Evolutionary conservation across 306 rosid genomes (phyloP).

Genomic region (Trifolium dubium): DNA sequence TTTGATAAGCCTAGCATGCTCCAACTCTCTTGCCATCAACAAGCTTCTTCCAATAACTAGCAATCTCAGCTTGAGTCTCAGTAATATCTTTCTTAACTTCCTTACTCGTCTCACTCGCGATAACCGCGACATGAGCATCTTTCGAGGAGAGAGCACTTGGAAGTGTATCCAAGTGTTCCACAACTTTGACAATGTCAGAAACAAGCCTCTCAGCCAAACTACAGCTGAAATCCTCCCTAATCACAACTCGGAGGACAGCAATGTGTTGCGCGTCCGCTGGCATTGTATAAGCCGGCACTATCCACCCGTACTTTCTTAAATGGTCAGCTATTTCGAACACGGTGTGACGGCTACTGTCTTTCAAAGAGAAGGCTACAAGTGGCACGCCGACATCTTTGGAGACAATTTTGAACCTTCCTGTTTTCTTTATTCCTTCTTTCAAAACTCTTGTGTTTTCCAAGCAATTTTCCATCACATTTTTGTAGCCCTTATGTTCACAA

Average conservation of each 20-base stretch:
- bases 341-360: slow-evolving; percentile 73
- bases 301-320: slow-evolving; percentile 76
- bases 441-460: slow-evolving; percentile 56
- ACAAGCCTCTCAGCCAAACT: slow-evolving; percentile 75
- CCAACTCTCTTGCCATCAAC: slow-evolving; percentile 64
- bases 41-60: slow-evolving; percentile 58
- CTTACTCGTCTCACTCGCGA: slow-evolving; percentile 45
- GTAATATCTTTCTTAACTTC: slow-evolving; percentile 48
- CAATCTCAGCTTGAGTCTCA: slow-evolving; percentile 51
- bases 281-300: slow-evolving; percentile 93
- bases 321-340: slow-evolving; percentile 79
- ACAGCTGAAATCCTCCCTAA: slow-evolving; percentile 89
- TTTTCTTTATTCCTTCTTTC: slow-evolving; percentile 64
- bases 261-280: slow-evolving; percentile 70
- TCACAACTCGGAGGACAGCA: slow-evolving; percentile 79
- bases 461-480: slow-evolving; percentile 80
- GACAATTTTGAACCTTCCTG: slow-evolving; percentile 65
- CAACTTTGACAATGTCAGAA: slow-evolving; percentile 66
- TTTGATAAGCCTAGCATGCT: slow-evolving; percentile 54
- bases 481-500: slow-evolving; percentile 64
- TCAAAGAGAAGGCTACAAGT: slow-evolving; percentile 74
- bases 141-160: slow-evolving; percentile 43
- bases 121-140: slow-evolving; percentile 55
- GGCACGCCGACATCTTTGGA: slow-evolving; percentile 90
- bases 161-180: slow-evolving; percentile 57